Base-by-base conservation (phyloP, 2,329 filamentous ascomycete genomes). In the Rosellinia necatrix region DNA sequence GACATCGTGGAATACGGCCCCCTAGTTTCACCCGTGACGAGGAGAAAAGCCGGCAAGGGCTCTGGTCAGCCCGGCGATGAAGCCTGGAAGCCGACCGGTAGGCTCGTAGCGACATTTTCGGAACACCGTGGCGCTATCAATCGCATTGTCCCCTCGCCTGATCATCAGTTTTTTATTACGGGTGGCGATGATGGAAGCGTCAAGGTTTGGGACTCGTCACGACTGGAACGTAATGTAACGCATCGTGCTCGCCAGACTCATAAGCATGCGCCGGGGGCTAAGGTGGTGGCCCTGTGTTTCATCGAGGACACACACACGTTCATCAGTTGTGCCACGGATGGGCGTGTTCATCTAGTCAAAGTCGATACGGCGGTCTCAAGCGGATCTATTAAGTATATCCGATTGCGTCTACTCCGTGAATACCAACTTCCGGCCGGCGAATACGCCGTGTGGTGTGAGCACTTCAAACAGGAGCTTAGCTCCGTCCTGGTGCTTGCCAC, bases 271-370 rank as follows among this genome's bases (percentile, higher is more conserved):
- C 74, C 83, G 1, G 88, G 87, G 1, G 82, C 87, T 0, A 88
- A 85, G 56, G 89, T 97, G 2, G 86, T 91, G 25, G 87, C 90
- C 12, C 73, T 99, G 19, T 92, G 91, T 64, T 97, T 99, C 69
- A 85, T 99, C 34, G 92, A 97, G 68, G 90, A 92, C 63, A 96
- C 92, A 0, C 92, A 97, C 71, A 92, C 90, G 19, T 97, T 99
- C 70, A 81, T 96, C 59, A 96, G 90, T 68, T 94, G 91, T 49
- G 92, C 90, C 4, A 91, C 84, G 42, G 92, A 99, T 71, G 94
- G 94, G 19, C 93, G 87, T 65, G 87, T 99, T 8, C 89, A 96
- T 68, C 90, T 96, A 2, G 89, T 97, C 58, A 91, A 91, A 68
- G 86, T 96, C n/a, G 82, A 85, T 54, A 81, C 79, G 1, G 70